A percentile compares a stretch with the other conserved stretches of the same genome.
Conservation (phyloP, 1,284 basidiomycete genomes). For the Ganoderma lingzhi region DNA sequence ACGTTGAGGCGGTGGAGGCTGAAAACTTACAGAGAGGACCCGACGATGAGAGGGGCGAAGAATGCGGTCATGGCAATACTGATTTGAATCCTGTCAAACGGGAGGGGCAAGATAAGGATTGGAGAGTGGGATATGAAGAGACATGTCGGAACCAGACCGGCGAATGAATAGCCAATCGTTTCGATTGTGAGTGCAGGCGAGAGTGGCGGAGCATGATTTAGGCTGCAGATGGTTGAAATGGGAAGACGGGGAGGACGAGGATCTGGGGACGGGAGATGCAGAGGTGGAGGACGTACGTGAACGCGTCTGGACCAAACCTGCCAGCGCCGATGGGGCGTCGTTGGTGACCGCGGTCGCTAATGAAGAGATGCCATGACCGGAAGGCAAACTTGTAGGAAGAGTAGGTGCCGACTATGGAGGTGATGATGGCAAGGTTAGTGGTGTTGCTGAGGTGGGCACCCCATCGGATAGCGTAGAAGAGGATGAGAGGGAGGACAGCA, state of each 20-base stretch:
- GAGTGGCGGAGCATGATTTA: background rate
- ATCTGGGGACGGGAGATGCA: background rate
- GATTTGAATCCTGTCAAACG: constrained; percentile 36
- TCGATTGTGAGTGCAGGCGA: background rate
- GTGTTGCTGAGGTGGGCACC: constrained; percentile 43
- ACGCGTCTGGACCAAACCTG: constrained; percentile 43
- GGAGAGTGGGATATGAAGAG: background rate
- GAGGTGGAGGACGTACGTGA: constrained; percentile 36
- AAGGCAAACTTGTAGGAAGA: constrained; percentile 42
- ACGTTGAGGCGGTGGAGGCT: background rate
- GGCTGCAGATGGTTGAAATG: background rate
- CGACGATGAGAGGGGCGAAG: constrained; percentile 44
- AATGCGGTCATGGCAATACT: constrained; percentile 38
- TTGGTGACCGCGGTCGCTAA: constrained; percentile 37
- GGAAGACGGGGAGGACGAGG: background rate
- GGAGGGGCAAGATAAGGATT: background rate
- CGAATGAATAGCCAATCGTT: background rate
- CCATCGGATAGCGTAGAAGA: constrained; percentile 44
- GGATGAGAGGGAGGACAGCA: constrained; percentile 43
- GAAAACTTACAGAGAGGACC: constrained; percentile 41
- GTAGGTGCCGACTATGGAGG: constrained; percentile 42
- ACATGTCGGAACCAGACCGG: background rate
- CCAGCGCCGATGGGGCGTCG: constrained; percentile 41
- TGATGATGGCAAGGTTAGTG: constrained; percentile 46
- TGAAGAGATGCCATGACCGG: constrained; percentile 40